Percentiles rank a stretch among this genome's conserved stretches.
Conservation (phyloP, 2,329 filamentous ascomycete genomes). For the Penicillium sp. region DNA sequence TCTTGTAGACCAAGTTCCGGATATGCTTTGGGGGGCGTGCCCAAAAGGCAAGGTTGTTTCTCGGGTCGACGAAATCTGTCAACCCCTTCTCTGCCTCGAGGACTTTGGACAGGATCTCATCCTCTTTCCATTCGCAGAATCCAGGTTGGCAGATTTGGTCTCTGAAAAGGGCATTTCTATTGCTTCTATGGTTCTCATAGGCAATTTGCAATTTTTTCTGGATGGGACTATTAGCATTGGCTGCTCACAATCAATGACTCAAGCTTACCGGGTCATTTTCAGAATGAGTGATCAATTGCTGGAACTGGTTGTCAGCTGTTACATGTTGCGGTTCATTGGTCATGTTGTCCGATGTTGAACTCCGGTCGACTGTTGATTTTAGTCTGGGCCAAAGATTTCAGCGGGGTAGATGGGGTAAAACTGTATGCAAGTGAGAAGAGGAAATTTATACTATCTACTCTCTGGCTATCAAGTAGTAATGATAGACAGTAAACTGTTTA, state of each 20-base stretch:
- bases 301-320: constrained; percentile 56
- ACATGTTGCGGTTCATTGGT: constrained; percentile 1
- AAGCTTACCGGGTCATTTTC: constrained; percentile 56
- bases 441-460: not conserved
- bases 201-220: constrained; percentile 52
- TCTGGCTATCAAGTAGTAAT: no score
- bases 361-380: not conserved
- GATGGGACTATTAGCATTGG: constrained; percentile 27
- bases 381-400: not conserved
- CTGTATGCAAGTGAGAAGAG: not conserved
- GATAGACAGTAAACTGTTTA: not conserved
- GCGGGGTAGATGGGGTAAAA: constrained; percentile 6
- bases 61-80: constrained; percentile 62
- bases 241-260: not conserved
- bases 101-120: constrained; percentile 64
- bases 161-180: constrained; percentile 67
- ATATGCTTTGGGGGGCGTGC: constrained; percentile 69
- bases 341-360: constrained; percentile 2
- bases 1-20: constrained; percentile 54
- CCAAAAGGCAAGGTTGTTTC: constrained; percentile 83
- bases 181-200: constrained; percentile 65
- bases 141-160: constrained; percentile 60
- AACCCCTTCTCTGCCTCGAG: constrained; percentile 52
- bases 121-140: constrained; percentile 64
- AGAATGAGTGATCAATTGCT: constrained; percentile 61